These are phyloP conservation scores for Pseudopithomyces maydicus DNA, from an alignment of 2,329 filamentous ascomycete species.

Conservation along the genomic window DNA sequence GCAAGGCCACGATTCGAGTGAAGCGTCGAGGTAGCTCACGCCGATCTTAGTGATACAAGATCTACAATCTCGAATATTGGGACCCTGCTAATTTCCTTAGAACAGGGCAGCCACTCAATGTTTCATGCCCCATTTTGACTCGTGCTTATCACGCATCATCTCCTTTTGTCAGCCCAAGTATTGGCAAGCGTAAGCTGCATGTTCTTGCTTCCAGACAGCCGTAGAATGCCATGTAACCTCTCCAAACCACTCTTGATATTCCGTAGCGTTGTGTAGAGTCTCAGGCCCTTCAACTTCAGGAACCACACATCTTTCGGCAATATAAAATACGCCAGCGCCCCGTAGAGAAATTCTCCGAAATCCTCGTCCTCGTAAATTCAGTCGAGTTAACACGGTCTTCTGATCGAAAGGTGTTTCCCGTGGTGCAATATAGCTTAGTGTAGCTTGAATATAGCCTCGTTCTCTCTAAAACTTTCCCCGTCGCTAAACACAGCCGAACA, in stretches of 20 bases:
- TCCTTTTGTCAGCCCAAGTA: no score
- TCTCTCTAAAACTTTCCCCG: background rate
- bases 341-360: no score
- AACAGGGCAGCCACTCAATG: background rate
- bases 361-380: background rate
- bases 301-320: background rate
- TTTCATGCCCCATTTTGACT: background rate
- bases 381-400: background rate
- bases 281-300: background rate
- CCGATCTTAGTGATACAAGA: background rate
- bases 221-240: background rate
- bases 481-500: background rate
- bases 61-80: background rate
- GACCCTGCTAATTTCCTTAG: background rate
- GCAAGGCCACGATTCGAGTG: no score
- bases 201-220: background rate
- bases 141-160: no score
- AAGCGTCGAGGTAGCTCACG: no score
- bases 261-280: background rate
- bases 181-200: background rate
- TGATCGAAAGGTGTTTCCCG: background rate
- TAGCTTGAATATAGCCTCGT: background rate
- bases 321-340: background rate
- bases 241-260: background rate
- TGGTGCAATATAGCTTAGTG: background rate